Evolutionary conservation across 306 rosid genomes (phyloP), one percentile per base, ranked within the genome.

Genomic region (Ormosia emarginata): DNA sequence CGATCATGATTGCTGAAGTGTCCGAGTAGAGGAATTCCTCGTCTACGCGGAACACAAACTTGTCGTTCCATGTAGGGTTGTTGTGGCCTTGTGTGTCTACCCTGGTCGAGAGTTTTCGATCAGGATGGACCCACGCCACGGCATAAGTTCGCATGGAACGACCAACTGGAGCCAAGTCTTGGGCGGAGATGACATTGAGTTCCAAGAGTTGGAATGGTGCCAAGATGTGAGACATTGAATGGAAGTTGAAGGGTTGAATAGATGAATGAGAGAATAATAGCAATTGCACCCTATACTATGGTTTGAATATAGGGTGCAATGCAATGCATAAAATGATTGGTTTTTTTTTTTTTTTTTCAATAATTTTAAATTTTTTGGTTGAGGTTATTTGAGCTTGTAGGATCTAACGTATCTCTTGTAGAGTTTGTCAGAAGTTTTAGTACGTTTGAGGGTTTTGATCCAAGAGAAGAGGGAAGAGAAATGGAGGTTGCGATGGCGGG

Each of bases 61-160:
- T 94, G 85, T 94, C 98, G 9, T 94, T 94, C 98, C 98, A 94
- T 0, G 97, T 94, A 0, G 98, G 98, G 39, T 90, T 85, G 32
- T 76, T 90, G 81, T 90, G 90, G 36, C 98, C 95, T 1, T 84
- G 76, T 0, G 94, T 90, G 85, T 94, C 98, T 0, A 93, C 92
- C 0, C 97, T 81, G 0, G 98, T 94, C 2, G 98, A 93, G 0
- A 94, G 91, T 61, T 88, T 94, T 3, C 97, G 88, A 18, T 94
- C 97, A 0, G 94, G 97, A 29, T 93, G 97, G 0, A 94, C 92
- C 95, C 94, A 94, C 0, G 97, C 83, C 0, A 94, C 86, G 4
- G 97, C 95, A 76, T 94, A 94, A n/a, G 98, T 89, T 0, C 94
- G 67, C 97, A 94, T 89, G 46, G 88, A 79, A 0, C 98, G 91